Base-by-base conservation (phyloP, 2,329 filamentous ascomycete genomes). In the Nigrograna mackinnonii region DNA sequence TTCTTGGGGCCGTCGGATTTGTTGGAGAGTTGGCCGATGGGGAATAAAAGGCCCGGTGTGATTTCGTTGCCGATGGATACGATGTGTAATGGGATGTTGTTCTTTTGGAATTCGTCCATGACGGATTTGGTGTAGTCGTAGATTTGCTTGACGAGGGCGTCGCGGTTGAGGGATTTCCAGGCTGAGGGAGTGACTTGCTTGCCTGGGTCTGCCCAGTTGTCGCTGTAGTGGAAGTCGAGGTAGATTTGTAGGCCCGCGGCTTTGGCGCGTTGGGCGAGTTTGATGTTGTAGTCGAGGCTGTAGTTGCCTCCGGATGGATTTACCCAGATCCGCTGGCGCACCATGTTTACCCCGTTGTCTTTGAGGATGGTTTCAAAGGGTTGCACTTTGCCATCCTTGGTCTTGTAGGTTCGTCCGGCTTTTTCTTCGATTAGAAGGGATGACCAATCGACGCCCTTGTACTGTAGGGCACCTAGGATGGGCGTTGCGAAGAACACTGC, bases 41-140 rank as follows among this genome's bases (percentile, higher is more conserved):
- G 84, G 73, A 82, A 87, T 32, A 89, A 76, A 22, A 89, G 69
- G 0, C 86, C 86, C 2, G 74, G 68, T 0, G 80, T 79, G 61
- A 90, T 89, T 60, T 89, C 86, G 57, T 90, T 90, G 18, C 86
- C 86, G 50, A 90, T 84, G 13, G 82, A 84, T 37, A 89, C 78
- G 37, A 89, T 82, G 2, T 74, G 70, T 0, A 85, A 78, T 3
- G 73, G 65, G 17, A 87, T 72, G 3, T 75, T 75, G 13, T 77
- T 77, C 0, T 64, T 63, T 1, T 79, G 74, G 55, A 89, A 87
- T 13, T 74, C 67, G 57, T 89, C 80, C 44, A 79, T 77, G 0
- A 85, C 78, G 3, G 76, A 72, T 4, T 78, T 66, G 0, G 86
- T 89, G 66, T 90, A 89, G 66, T 85, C 83, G 69, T 87, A 87